These are phyloP conservation scores for Leccinum barrowsii DNA, from an alignment of 768 basidiomycete genomes.

Conservation along the genomic window DNA sequence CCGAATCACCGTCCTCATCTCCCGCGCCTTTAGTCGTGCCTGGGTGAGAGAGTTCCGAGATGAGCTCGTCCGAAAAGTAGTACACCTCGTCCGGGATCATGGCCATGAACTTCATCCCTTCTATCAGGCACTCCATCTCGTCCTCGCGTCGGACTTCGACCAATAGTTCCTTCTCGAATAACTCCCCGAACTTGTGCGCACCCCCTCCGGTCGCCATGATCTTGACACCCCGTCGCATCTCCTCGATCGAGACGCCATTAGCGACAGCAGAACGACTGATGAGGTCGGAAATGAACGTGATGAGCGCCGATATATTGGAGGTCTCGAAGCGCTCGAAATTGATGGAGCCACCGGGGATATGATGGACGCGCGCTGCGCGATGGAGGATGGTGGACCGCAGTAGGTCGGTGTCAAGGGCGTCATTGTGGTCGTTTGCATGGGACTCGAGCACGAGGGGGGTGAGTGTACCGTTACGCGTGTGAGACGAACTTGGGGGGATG, in stretches of 20 bases:
- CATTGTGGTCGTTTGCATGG: conserved; percentile 24
- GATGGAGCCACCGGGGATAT: conserved; percentile 93
- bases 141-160: conserved; percentile 91
- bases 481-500: conserved; percentile 27
- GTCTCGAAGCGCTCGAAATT: conserved; percentile 99
- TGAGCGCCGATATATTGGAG: conserved; percentile 76
- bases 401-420: conserved; percentile 38
- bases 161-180: conserved; percentile 66
- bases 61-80: conserved; percentile 97
- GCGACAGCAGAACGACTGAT: conserved; percentile 82
- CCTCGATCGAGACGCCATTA: conserved; percentile 83
- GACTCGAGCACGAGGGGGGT: conserved; percentile 76
- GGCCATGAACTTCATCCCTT: conserved; percentile 93
- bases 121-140: conserved; percentile 98
- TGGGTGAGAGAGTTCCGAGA: conserved; percentile 56
- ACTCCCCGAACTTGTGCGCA: conserved; percentile 89
- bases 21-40: conserved; percentile 10
- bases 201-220: conserved; percentile 99
- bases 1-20: neutral
- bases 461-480: conserved; percentile 64
- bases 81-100: conserved; percentile 97
- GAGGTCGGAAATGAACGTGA: conserved; percentile 82
- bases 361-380: conserved; percentile 52
- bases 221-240: conserved; percentile 91
- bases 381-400: conserved; percentile 66